phyloP scores from a whole-genome alignment of 805 yeast genomes.

The Candida pseudofarinosa region DNA sequence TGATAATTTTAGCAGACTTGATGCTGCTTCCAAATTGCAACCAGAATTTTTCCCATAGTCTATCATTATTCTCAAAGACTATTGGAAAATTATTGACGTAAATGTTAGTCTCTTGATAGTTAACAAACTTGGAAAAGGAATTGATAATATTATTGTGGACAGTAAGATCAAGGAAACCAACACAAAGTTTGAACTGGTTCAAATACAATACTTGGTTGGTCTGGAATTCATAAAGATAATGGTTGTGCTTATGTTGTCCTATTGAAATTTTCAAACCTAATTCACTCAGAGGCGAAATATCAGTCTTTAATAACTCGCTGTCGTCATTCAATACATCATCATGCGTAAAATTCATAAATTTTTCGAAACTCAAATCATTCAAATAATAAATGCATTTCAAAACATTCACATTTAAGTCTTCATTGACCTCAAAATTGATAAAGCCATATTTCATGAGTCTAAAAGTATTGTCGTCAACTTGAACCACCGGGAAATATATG shows the following conservation, averaged over 20 bases:
- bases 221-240: conserved; percentile 15
- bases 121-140: conserved; percentile 19
- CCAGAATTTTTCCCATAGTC: conserved; percentile 37
- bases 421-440: conserved; percentile 36
- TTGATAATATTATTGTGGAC: conserved; percentile 6
- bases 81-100: conserved; percentile 64
- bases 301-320: conserved; percentile 1
- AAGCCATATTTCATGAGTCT: conserved; percentile 48
- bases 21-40: conserved; percentile 31
- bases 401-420: conserved; percentile 42
- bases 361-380: conserved; percentile 43
- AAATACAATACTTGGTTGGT: conserved; percentile 6
- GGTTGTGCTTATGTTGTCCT: conserved; percentile 36
- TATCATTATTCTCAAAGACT: conserved; percentile 51
- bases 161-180: conserved; percentile 6
- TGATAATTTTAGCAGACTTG: conserved; percentile 39
- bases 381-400: conserved; percentile 46
- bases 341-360: conserved; percentile 33
- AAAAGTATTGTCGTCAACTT: conserved; percentile 11
- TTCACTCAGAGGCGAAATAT: conserved; percentile 6
- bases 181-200: conserved; percentile 3
- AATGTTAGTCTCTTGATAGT: conserved; percentile 64
- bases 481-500: conserved; percentile 48
- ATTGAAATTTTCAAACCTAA: conserved; percentile 22
- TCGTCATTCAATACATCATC: background rate